Base-by-base conservation (phyloP, 192 early-diverging fungal genomes). In the Geosiphon pyriformis region DNA sequence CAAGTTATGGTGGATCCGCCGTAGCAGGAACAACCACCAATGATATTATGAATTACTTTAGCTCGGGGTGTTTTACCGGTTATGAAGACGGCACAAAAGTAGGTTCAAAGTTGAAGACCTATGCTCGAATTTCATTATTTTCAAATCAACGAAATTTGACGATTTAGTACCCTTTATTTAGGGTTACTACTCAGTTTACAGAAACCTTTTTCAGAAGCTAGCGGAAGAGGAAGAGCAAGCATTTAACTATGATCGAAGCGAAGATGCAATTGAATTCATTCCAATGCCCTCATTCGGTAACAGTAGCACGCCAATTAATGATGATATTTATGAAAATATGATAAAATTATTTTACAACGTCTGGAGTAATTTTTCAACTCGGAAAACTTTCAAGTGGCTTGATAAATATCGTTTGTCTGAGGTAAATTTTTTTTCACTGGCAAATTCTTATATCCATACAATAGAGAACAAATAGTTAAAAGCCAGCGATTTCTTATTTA, bases 341-440 rank as follows among this genome's bases (percentile, higher is more conserved):
- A 76, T 87, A 51, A 78, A 83, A 30, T 85, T 88, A 47, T 92
- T 93, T 63, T 94, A 94, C 73, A 84, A 77, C 42, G 82, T 87
- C 32, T 98, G 92, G 84, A 73, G 84, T 27, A 86, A 83, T 18
- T 99, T 97, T 69, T 74, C 88, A 0, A 83, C 88, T 15, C 72
- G 77, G 65, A 98, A 98, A 75, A 88, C 87, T n/a, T 99, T 98
- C 67, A 80, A 82, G 30, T 99, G 96, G 96, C 81, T 81, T 53
- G 96, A 99, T 76, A 88, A 94, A 63, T 93, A 87, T 76, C 78
- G 87, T 11, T 81, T 93, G 2, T 78, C 86, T 0, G 93, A 95
- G 50, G 80, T 79, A 55, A 58, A 18, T 15, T 34, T 27, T 66
- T 10, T 6, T 56, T 31, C 7, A 10, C 33, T 10, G 6, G 54